Base-by-base conservation (phyloP, 441 rosid species). In the Eugenia klotzschiana region DNA sequence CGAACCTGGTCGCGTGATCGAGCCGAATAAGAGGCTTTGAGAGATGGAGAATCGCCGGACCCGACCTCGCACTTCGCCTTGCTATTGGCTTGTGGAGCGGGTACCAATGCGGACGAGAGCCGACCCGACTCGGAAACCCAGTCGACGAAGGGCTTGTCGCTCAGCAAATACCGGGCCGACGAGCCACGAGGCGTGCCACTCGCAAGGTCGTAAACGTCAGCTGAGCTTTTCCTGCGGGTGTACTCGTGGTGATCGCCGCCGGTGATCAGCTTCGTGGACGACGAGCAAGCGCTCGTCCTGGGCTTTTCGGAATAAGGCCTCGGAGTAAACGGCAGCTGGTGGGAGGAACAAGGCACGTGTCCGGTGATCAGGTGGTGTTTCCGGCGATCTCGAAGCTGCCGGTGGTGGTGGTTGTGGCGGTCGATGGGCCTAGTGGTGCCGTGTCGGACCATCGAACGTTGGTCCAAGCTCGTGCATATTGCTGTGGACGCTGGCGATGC, bases 401-500 rank as follows among this genome's bases (percentile, higher is more conserved):
- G 55, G 3, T 69, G 81, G n/a, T n/a, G 51, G 43, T 9, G 80
- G 53, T 51, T 22, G 43, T 41, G 84, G 79, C 88, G 86, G 55
- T 84, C 87, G 10, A 87, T 12, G 40, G 91, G 88, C 79, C 88
- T 86, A 0, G 86, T 90, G 10, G 74, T 8, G 20, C 88, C 91
- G 52, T 64, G 88, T 79, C 91, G 92, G 89, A 92, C 83, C 88
- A 86, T 85, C 82, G 91, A 86, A 20, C 89, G 89, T 22, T 80
- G 91, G 80, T 90, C 90, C 49, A 86, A 83, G 84, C 89, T 89
- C 3, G 93, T 79, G 85, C 95, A 88, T 60, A 96, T 89, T 83
- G 98, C 95, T 11, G 99, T 96, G 81, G 99, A 94, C 37, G 96
- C 91, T 46, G 96, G 96, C 79, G 98, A 94, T 80, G 95, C 88